Evolutionary conservation across 495 filamentous ascomycete genomes (phyloP), one percentile per base, ranked within the genome.

Genomic region (Cairneyella variabilis): DNA sequence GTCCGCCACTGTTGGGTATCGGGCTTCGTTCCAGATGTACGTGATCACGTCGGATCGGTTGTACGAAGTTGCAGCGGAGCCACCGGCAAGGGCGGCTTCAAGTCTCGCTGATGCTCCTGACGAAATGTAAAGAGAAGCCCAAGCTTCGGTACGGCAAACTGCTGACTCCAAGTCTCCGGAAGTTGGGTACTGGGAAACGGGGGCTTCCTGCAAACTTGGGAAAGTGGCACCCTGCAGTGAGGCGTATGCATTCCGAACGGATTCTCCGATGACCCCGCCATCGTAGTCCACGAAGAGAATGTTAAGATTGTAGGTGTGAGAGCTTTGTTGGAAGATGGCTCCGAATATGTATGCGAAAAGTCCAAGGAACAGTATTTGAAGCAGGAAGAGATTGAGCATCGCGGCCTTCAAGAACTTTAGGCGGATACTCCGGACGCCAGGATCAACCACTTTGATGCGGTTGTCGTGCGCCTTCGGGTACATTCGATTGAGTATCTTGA

Each of bases 201-300:
- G 25, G 17, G 46, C 51, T 43, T 75, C 69, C 16, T 65, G 56
- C 0, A 80, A 23, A 7, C 70, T 67, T 8, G 74, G 73, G 38
- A 78, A 79, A 2, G 34, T 48, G 0, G 59, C 34, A 0, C 63
- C 62, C 44, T 70, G 53, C 10, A 81, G 57, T 6, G 63, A 46
- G 9, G 64, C 43, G 53, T 79, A 78, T 0, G 75, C 75, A 3
- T 41, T 51, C 14, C 69, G 64, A 8, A 78, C 58, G 0, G 76
- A 63, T 3, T 60, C 22, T 1, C 76, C 76, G 27, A 82, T 63
- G 0, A 66, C 59, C 3, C 76, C 72, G 14, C 67, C 71, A 54
- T 78, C 77, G 49, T 78, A 80, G 57, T 82, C 77, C 16, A 82
- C 74, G 27, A 70, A 73, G 11, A 73, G 55, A 12, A 82, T 58